Evolutionary conservation across 2,329 filamentous ascomycete species (phyloP).

Genomic region (Lecanicillium sp.): DNA sequence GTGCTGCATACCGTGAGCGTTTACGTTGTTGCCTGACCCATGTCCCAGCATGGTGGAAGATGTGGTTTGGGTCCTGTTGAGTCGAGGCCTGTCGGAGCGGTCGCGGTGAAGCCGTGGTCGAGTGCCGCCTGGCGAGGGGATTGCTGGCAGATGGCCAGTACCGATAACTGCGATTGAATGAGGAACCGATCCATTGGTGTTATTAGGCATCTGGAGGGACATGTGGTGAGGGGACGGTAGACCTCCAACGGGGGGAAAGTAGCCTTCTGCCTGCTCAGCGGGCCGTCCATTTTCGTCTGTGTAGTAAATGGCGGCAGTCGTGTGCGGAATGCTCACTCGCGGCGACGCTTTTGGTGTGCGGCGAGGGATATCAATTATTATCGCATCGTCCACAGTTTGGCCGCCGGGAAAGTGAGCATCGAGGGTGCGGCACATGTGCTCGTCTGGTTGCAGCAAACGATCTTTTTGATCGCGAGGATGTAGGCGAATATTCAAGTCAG

Average conservation of each 20-base stretch:
- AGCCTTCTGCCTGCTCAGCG: constrained; percentile 64
- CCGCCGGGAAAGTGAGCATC: constrained; percentile 81
- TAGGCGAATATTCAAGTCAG: constrained; percentile 77
- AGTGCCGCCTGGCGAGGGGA: constrained; percentile 74
- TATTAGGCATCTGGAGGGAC: constrained; percentile 29
- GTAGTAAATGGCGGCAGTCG: constrained; percentile 41
- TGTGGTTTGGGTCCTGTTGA: constrained; percentile 66
- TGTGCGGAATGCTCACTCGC: constrained; percentile 34
- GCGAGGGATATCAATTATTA: constrained; percentile 81
- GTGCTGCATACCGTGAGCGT: constrained; percentile 26
- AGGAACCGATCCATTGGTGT: constrained; percentile 23
- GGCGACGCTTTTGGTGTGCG: constrained; percentile 78
- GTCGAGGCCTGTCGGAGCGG: constrained; percentile 50
- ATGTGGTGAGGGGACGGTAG: constrained; percentile 30
- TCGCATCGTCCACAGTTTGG: constrained; percentile 79
- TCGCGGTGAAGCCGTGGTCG: constrained; percentile 47
- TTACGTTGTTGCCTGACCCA: constrained; percentile 26
- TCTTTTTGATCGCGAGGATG: constrained; percentile 62
- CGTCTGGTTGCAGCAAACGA: constrained; percentile 74
- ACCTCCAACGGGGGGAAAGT: constrained; percentile 64
- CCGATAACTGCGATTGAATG: constrained; percentile 73
- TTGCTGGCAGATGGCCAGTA: constrained; percentile 68
- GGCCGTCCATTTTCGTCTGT: constrained; percentile 53
- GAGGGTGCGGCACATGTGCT: constrained; percentile 68
- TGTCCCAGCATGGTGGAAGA: constrained; percentile 62